phyloP scores from a whole-genome alignment of 352 stramenopile species.

The Elongisporangium prolatum region DNA sequence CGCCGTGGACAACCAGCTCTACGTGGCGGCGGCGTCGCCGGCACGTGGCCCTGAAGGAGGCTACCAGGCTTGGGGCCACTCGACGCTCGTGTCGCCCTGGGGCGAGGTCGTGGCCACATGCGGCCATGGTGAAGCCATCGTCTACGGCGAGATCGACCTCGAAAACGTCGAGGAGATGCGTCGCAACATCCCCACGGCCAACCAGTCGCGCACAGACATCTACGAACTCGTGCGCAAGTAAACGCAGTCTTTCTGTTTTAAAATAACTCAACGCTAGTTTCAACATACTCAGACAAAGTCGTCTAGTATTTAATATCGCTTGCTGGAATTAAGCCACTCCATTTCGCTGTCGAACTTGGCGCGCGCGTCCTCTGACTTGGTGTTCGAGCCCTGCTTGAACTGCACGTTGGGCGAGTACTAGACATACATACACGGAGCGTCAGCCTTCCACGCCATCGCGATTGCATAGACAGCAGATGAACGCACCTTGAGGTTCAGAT shows the following conservation, averaged over 20 bases:
- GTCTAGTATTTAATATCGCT: constrained; percentile 2
- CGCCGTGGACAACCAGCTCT: constrained; percentile 94
- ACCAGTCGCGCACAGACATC: constrained; percentile 94
- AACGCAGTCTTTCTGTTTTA: constrained; percentile 4
- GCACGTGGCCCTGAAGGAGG: constrained; percentile 91
- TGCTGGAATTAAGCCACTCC: constrained; percentile 56
- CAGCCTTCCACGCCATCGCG: neutral
- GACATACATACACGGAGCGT: neutral
- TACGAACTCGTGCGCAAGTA: constrained; percentile 91
- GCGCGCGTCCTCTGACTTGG: constrained; percentile 55
- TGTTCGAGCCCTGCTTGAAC: constrained; percentile 69
- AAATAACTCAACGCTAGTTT: neutral
- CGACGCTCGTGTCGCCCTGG: constrained; percentile 96
- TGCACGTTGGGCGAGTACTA: constrained; percentile 75
- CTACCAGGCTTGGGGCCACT: constrained; percentile 99
- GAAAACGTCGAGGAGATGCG: constrained; percentile 93
- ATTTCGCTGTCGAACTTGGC: constrained; percentile 72
- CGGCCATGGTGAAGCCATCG: constrained; percentile 89
- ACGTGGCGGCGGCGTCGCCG: constrained; percentile 95
- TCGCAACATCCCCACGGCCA: constrained; percentile 93
- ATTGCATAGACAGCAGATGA: neutral
- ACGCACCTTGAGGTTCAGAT: constrained; percentile 77
- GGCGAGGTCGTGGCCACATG: constrained; percentile 95
- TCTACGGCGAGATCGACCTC: constrained; percentile 96
- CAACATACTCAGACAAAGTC: neutral